These are phyloP conservation scores for Corymbia citriodora DNA, from an alignment of 441 rosid genomes.

Conservation along the genomic window DNA sequence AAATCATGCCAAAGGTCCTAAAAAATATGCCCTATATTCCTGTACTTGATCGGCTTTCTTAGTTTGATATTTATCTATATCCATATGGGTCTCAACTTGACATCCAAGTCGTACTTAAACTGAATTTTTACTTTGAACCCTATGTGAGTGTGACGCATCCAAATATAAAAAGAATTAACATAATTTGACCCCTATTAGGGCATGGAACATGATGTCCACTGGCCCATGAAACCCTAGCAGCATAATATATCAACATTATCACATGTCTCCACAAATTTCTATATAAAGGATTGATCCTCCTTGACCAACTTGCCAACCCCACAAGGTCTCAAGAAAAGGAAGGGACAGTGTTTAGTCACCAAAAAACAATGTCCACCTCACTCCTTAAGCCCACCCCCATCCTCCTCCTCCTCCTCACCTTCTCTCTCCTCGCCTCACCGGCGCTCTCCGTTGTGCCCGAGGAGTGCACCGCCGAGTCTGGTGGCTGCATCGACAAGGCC, in stretches of 20 bases:
- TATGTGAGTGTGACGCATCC: not conserved
- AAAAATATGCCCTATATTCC: not conserved
- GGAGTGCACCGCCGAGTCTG: slow-evolving; percentile 21
- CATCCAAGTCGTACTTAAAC: no score
- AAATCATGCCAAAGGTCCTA: not conserved
- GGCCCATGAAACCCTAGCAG: not conserved
- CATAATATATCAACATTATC: not conserved
- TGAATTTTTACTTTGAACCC: not conserved
- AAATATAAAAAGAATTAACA: not conserved
- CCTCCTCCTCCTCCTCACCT: slow-evolving; percentile 11
- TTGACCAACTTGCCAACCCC: not conserved
- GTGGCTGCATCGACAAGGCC: slow-evolving; percentile 33
- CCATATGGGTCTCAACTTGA: not conserved
- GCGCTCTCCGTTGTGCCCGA: slow-evolving; percentile 13
- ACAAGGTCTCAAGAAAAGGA: not conserved
- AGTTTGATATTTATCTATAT: not conserved
- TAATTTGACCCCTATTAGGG: not conserved
- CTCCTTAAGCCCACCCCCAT: slow-evolving; percentile 13
- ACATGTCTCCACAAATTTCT: not conserved
- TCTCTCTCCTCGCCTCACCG: slow-evolving; percentile 5
- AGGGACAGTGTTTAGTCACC: not conserved
- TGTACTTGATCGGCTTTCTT: not conserved
- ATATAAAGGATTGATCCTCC: not conserved
- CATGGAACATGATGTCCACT: not conserved
- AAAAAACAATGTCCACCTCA: not conserved